Conservation (phyloP, 2,329 filamentous ascomycete species). For the Verticillium zaregamsianum region DNA sequence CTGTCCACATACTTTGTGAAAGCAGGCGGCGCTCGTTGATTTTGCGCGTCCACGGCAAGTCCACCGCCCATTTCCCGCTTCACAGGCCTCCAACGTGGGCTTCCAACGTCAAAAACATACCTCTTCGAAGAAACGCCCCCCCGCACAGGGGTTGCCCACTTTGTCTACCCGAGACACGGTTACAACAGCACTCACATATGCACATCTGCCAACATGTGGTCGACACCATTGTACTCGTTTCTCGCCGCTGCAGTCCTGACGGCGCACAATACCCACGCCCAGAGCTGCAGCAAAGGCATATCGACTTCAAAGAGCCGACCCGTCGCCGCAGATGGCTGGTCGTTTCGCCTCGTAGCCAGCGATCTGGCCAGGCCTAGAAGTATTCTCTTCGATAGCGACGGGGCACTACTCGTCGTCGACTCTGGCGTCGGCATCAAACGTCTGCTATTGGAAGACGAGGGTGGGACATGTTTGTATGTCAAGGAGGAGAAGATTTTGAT, state of each 20-base stretch:
- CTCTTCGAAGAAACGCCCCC: too few relatives aligned
- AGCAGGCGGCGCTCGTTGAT: too few relatives aligned
- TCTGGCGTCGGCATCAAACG: constrained; percentile 33
- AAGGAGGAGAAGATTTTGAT: constrained; percentile 15
- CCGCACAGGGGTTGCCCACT: too few relatives aligned
- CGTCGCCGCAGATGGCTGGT: constrained; percentile 35
- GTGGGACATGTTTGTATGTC: constrained; percentile 33
- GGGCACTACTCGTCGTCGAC: constrained; percentile 42
- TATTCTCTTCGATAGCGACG: constrained; percentile 38
- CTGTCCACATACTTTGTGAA: too few relatives aligned
- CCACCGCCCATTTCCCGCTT: too few relatives aligned
- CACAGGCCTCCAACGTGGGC: too few relatives aligned
- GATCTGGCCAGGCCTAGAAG: constrained; percentile 36
- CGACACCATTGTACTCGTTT: neutral
- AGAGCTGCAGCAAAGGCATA: constrained; percentile 27
- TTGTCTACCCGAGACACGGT: too few relatives aligned
- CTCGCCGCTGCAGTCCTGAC: neutral
- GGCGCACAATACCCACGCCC: neutral
- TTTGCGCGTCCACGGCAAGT: too few relatives aligned
- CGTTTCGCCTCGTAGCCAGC: constrained; percentile 36
- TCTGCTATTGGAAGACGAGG: constrained; percentile 34
- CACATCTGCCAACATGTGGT: neutral
- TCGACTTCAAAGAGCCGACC: constrained; percentile 29
- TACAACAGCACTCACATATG: too few relatives aligned
- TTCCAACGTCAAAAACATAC: too few relatives aligned